Percentiles rank a stretch among this genome's conserved stretches.
phyloP scores from a whole-genome alignment of 352 stramenopile species.

The Aphanomyces invadans region DNA sequence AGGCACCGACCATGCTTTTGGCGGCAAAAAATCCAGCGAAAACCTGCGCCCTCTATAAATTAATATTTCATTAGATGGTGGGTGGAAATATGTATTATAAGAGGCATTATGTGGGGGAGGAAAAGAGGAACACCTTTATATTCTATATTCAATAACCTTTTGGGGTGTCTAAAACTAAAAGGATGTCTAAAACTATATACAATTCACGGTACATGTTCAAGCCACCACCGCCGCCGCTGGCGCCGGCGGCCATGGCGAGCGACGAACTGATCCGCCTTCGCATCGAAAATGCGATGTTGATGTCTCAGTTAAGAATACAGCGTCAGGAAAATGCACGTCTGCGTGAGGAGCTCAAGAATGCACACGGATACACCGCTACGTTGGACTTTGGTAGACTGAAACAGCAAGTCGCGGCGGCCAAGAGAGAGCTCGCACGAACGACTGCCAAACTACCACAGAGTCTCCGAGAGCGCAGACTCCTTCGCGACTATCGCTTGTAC shows the following conservation, averaged over 20 bases:
- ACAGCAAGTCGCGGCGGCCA: not conserved
- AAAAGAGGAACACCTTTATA: no score
- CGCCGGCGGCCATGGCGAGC: not conserved
- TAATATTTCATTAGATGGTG: no score
- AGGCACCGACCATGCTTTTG: no score
- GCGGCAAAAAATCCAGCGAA: no score
- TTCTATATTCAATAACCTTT: no score
- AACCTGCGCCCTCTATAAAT: no score
- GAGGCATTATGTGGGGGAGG: no score
- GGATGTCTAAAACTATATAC: no score
- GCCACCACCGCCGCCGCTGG: not conserved
- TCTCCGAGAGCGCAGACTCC: not conserved
- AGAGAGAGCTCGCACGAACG: not conserved
- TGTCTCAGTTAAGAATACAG: not conserved
- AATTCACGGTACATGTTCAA: no score
- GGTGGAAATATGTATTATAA: no score
- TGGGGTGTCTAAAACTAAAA: no score
- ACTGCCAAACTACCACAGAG: not conserved
- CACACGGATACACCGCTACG: not conserved
- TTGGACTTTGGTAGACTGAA: not conserved
- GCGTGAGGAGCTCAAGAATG: not conserved
- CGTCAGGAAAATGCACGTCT: not conserved
- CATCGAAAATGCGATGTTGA: not conserved
- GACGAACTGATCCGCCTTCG: not conserved
- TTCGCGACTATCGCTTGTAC: not conserved